Evolutionary conservation across 2,329 filamentous ascomycete species (phyloP).

Genomic region (Talaromyces marneffei): DNA sequence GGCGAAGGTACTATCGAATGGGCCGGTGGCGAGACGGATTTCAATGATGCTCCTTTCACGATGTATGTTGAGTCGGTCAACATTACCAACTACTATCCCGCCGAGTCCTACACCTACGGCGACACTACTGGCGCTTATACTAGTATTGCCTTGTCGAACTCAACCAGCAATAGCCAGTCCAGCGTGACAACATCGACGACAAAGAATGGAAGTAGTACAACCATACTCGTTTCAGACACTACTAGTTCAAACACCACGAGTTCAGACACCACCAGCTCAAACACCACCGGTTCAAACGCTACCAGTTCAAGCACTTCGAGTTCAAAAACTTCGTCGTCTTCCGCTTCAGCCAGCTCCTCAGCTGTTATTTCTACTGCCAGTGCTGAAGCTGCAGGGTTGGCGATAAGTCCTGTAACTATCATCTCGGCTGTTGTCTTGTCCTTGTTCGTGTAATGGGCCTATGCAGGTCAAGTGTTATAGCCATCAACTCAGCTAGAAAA

Average conservation of each 20-base stretch:
- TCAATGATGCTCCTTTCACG: slow-evolving; percentile 59
- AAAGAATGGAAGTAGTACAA: background rate
- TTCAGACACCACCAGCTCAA: background rate
- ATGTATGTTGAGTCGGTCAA: slow-evolving; percentile 65
- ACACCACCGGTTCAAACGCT: background rate
- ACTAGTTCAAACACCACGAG: background rate
- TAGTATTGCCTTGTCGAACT: slow-evolving; percentile 50
- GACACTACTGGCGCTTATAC: slow-evolving; percentile 58
- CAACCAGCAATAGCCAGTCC: background rate
- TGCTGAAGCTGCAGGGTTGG: background rate
- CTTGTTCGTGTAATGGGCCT: background rate
- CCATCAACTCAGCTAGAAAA: background rate
- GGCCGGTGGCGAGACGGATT: slow-evolving; percentile 66
- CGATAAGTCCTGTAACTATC: background rate
- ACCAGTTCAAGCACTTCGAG: background rate
- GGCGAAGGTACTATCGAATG: slow-evolving; percentile 54
- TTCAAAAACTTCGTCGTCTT: background rate
- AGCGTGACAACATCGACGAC: background rate
- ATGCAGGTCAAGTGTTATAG: background rate
- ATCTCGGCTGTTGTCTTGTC: background rate
- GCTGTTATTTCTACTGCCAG: background rate
- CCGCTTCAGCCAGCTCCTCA: background rate
- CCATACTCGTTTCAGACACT: background rate
- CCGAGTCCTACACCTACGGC: slow-evolving; percentile 59
- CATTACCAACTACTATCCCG: slow-evolving; percentile 52